These are phyloP conservation scores for Picea abies DNA, from an alignment of 83 land plant genomes.

Conservation along the genomic window DNA sequence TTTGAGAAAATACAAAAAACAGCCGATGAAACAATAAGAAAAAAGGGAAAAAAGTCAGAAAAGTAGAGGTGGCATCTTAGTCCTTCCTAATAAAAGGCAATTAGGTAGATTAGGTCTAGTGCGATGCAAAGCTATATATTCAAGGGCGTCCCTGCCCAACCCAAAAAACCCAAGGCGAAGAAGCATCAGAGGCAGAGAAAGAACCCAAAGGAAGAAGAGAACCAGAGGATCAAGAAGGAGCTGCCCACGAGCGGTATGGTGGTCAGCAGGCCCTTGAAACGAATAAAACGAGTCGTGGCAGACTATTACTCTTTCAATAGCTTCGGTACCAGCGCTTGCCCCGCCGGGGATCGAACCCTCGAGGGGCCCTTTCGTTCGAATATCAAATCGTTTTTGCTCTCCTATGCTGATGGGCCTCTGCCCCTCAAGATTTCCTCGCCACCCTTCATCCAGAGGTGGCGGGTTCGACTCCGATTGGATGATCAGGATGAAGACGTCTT, in stretches of 20 bases:
- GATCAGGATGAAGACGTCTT: constrained; percentile 9
- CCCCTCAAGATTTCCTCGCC: constrained; percentile 28
- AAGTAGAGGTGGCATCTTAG: no score
- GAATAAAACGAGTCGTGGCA: constrained; percentile 55
- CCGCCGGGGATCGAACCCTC: constrained; percentile 1
- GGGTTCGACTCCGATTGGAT: constrained; percentile 33
- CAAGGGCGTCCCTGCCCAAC: no score
- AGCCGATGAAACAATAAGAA: no score
- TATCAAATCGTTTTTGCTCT: constrained; percentile 37
- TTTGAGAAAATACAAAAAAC: no score
- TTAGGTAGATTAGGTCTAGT: no score
- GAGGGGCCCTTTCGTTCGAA: constrained; percentile 41
- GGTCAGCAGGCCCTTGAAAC: constrained; percentile 38
- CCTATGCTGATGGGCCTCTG: constrained; percentile 42
- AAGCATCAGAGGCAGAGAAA: no score
- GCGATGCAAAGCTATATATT: no score
- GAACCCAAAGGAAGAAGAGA: neutral
- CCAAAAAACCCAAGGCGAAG: no score
- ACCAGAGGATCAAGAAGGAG: neutral
- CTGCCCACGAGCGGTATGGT: constrained; percentile 26
- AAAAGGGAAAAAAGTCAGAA: no score
- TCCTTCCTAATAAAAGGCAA: no score
- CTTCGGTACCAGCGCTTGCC: constrained; percentile 4
- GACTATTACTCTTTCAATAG: constrained; percentile 37
- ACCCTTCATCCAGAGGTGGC: constrained; percentile 31